Base-by-base conservation (phyloP, 2,329 filamentous ascomycete species). In the Aspergillus aculeatus region DNA sequence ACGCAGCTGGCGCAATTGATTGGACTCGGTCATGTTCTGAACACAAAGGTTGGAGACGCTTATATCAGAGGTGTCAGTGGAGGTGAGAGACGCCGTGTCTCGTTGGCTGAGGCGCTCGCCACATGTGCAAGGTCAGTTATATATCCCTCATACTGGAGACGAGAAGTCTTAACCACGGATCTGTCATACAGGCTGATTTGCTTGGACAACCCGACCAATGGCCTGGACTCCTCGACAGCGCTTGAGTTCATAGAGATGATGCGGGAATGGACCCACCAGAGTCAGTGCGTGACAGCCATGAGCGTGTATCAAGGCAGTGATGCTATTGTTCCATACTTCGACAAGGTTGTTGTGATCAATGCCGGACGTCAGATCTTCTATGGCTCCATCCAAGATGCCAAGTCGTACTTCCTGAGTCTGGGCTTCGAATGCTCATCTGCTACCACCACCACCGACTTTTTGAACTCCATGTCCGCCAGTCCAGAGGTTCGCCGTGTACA, bases 231-330 rank as follows among this genome's bases (percentile, higher is more conserved):
- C 16, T 86, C 83, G 50, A 89, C 86, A 0, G 86, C 86, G 2
- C 78, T 87, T 16, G 85, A 87, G 64, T 88, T 85, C 62, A 78
- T 80, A 64, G 84, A 84, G 69, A 89, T 87, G 2, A 81, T 94
- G 3, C 86, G 90, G 4, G 86, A 92, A 47, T 84, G 91, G 77
- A 93, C 90, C 19, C 87, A 23, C 2, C 60, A 92, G 72, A 84
- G 93, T 58, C 91, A 91, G 81, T 85, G 88, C 32, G 47, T 31
- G 73, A 91, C 87, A 0, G 89, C 88, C 3, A 93, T 94, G 7
- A 91, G 90, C 0, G 79, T 95, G 0, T 95, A 94, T 73, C 90
- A 94, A 72, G 90, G 89, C 0, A 91, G 88, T 0, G 89, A 93
- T 75, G 90, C 85, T 68, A 89, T 92, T 61, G 91, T 89, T 75